Evolutionary conservation across 2,329 filamentous ascomycete species (phyloP), one percentile per base, ranked within the genome.

Genomic region (Cytospora chrysosperma): DNA sequence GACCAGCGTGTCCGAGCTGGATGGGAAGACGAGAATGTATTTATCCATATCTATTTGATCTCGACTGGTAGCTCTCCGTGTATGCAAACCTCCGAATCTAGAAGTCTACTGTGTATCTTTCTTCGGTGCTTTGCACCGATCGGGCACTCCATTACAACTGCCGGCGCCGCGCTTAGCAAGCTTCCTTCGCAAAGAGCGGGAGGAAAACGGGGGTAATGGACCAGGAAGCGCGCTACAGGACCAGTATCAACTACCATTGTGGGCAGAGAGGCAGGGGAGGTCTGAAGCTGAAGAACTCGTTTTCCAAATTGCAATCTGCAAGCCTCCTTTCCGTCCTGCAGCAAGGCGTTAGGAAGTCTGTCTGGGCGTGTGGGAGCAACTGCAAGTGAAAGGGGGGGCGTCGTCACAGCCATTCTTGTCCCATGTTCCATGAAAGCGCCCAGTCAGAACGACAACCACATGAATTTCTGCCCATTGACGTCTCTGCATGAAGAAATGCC

Each of bases 301-400:
- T 13, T 58, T 51, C 60, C 54, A 65, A 57, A 65, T 65, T 65
- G 61, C 61, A 65, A 64, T 61, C 64, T 64, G 61, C 61, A 65
- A 8, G 57, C 58, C 61, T 59, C 57, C 61, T 63, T 59, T 27
- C 24, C 64, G 19, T 43, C 21, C 54, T 61, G 56, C 61, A 65
- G 50, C 19, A 50, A 40, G 47, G 59, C 58, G 51, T 34, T 21
- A 37, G n/a, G 34, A 32, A 26, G 51, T 26, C 28, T 34, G 26
- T 34, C 28, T 34, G 26, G 21, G 47, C 8, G 58, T 28, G 27
- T 43, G 57, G 32, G 13, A 13, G 49, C 24, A 27, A 34, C 34
- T 63, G 60, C 47, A 57, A 28, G 28, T 56, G 37, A 37, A 55
- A 63, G 27, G 63, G 63, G n/a, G 59, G 24, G 49, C 21, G 17